Evolutionary conservation across 163 green algal species (phyloP).

Genomic region (Chloromonas sp.): DNA sequence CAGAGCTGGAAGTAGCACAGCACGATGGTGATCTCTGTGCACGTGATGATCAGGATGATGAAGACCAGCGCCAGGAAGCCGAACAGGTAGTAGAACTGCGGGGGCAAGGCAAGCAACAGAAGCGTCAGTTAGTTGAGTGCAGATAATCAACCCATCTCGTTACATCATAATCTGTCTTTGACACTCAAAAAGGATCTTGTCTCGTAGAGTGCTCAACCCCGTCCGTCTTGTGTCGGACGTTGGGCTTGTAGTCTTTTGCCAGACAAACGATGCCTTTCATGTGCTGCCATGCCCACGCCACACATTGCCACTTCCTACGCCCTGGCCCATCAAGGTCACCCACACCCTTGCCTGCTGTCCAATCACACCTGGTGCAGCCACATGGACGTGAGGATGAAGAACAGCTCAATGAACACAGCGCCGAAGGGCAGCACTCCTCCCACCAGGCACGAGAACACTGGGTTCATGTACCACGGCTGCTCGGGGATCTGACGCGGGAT

Average conservation of each 20-base stretch:
- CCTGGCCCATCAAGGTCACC: neutral
- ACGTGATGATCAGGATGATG: conserved; percentile 94
- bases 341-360: neutral
- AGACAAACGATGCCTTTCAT: neutral
- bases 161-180: too few relatives aligned
- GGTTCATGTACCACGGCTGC: conserved; percentile 94
- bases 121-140: neutral
- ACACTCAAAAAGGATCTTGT: neutral
- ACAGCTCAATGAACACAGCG: conserved; percentile 99
- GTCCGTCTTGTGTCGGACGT: neutral
- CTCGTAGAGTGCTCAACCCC: neutral
- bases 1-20: conserved; percentile 96
- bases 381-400: conserved; percentile 98
- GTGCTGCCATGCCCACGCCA: neutral
- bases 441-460: conserved; percentile 80
- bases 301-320: neutral
- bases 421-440: conserved; percentile 95
- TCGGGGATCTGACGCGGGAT: conserved; percentile 83
- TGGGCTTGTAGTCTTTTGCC: neutral
- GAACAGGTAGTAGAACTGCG: conserved; percentile 97
- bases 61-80: conserved; percentile 96
- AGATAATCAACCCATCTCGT: too few relatives aligned
- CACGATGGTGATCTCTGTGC: conserved; percentile 97
- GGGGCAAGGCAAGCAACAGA: neutral
- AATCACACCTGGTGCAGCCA: conserved; percentile 90